Evolutionary conservation across 2,329 filamentous ascomycete genomes (phyloP).

Genomic region (Septoria petroselini): DNA sequence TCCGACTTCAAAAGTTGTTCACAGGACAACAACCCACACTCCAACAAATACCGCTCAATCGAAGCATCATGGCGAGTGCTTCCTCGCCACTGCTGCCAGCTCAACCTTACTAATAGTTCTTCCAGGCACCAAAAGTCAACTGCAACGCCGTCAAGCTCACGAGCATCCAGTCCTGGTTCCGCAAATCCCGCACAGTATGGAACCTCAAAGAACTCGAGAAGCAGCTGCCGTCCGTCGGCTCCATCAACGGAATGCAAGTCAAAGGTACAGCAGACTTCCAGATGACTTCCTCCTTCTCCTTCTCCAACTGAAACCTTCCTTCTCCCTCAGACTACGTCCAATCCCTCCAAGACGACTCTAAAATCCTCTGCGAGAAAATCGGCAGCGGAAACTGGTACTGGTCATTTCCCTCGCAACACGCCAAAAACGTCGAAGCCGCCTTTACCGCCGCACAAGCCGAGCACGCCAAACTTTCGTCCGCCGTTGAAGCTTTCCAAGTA

Average conservation of each 20-base stretch:
- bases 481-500: conserved; percentile 40
- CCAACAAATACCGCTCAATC: too few species aligned
- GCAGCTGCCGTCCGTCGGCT: conserved; percentile 57
- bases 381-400: conserved; percentile 71
- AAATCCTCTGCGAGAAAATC: conserved; percentile 66
- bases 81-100: not conserved
- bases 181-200: conserved; percentile 59
- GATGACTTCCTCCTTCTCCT: not conserved
- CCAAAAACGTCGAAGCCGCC: conserved; percentile 44
- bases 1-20: too few species aligned
- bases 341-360: conserved; percentile 58
- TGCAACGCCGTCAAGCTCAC: conserved; percentile 58
- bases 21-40: too few species aligned
- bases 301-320: not conserved
- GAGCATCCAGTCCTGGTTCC: conserved; percentile 59
- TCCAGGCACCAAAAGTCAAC: conserved; percentile 53
- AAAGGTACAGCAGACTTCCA: conserved; percentile 27
- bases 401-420: conserved; percentile 61
- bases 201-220: conserved; percentile 68
- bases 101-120: conserved; percentile 6
- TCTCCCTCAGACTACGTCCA: conserved; percentile 56
- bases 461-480: conserved; percentile 38
- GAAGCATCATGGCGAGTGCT: conserved; percentile 13
- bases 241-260: conserved; percentile 61
- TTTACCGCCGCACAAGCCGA: conserved; percentile 41